These are phyloP conservation scores for Euphrasia confusa DNA, from an alignment of 257 asterid genomes.

Conservation along the genomic window DNA sequence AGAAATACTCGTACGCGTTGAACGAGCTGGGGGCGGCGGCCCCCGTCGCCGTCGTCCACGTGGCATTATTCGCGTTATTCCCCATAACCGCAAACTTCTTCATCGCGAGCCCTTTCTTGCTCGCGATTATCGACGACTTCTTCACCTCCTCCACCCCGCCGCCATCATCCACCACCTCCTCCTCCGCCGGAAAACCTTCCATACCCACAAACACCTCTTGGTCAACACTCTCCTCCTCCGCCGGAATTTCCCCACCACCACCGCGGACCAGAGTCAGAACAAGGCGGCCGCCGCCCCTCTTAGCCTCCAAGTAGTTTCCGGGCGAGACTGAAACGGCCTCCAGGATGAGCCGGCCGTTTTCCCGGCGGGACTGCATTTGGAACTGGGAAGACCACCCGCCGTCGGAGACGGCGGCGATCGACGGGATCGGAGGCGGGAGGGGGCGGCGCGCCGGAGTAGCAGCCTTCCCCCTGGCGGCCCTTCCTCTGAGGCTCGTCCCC, in stretches of 20 bases:
- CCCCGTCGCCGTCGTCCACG: conserved; percentile 17
- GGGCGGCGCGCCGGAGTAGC: conserved; percentile 41
- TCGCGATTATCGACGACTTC: conserved; percentile 34
- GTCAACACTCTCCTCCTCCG: conserved; percentile 14
- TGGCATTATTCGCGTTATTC: no score
- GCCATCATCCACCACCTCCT: background rate
- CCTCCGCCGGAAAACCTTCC: background rate
- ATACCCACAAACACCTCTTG: no score
- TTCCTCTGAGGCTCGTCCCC: conserved; percentile 4
- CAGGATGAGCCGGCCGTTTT: conserved; percentile 63
- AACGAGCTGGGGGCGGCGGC: conserved; percentile 39
- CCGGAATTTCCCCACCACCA: conserved; percentile 1
- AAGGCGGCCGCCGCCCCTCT: conserved; percentile 64
- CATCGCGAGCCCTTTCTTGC: conserved; percentile 38
- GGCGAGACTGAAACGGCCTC: conserved; percentile 59
- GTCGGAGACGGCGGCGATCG: conserved; percentile 38
- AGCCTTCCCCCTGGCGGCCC: conserved; percentile 39
- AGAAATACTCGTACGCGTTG: conserved; percentile 66
- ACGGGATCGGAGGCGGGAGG: conserved; percentile 75
- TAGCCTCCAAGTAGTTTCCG: conserved; percentile 46
- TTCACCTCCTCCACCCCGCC: conserved; percentile 19
- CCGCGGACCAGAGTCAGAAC: conserved; percentile 37
- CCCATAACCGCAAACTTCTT: conserved; percentile 35
- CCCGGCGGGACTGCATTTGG: conserved; percentile 53
- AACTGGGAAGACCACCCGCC: conserved; percentile 33